Evolutionary conservation across 176 grass and related monocot genomes (phyloP).

Genomic region (Musa itinerans): DNA sequence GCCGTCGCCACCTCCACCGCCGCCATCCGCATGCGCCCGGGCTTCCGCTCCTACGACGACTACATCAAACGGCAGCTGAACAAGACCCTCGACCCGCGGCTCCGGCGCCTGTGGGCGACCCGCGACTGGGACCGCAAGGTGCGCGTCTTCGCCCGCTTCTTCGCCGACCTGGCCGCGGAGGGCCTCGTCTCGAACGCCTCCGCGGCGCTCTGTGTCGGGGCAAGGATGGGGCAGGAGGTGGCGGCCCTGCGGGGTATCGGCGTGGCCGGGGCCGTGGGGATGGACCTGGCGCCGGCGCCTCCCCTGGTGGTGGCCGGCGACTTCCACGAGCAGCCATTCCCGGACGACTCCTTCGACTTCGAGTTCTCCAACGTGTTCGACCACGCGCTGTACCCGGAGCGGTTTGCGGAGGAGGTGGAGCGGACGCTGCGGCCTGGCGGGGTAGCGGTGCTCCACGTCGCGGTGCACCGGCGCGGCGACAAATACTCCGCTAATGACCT

Average conservation of each 20-base stretch:
- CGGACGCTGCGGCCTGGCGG: constrained; percentile 64
- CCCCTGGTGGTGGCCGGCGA: constrained; percentile 62
- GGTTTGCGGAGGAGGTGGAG: constrained; percentile 68
- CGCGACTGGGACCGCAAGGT: constrained; percentile 89
- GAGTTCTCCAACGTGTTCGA: constrained; percentile 99
- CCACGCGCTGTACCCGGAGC: constrained; percentile 74
- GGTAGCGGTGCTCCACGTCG: constrained; percentile 61
- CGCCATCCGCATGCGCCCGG: constrained; percentile 53
- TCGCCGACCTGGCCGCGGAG: constrained; percentile 25
- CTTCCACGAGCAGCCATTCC: constrained; percentile 81
- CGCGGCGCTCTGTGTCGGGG: constrained; percentile 68
- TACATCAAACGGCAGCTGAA: constrained; percentile 87
- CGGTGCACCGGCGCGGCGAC: constrained; percentile 64
- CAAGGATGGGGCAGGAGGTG: constrained; percentile 55
- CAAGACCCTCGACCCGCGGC: constrained; percentile 84
- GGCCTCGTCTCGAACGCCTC: constrained; percentile 56
- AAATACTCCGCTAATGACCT: constrained; percentile 92
- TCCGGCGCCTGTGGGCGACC: constrained; percentile 77
- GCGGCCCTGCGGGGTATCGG: constrained; percentile 62
- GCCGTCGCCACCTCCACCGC: background rate
- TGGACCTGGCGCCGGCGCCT: constrained; percentile 75
- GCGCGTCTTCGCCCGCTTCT: constrained; percentile 42
- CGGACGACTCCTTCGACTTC: constrained; percentile 57
- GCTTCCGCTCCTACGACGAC: constrained; percentile 72
- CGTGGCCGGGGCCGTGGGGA: constrained; percentile 41